These are phyloP conservation scores for Fraxinus dipetala DNA, from an alignment of 305 asterid genomes.

Conservation along the genomic window DNA sequence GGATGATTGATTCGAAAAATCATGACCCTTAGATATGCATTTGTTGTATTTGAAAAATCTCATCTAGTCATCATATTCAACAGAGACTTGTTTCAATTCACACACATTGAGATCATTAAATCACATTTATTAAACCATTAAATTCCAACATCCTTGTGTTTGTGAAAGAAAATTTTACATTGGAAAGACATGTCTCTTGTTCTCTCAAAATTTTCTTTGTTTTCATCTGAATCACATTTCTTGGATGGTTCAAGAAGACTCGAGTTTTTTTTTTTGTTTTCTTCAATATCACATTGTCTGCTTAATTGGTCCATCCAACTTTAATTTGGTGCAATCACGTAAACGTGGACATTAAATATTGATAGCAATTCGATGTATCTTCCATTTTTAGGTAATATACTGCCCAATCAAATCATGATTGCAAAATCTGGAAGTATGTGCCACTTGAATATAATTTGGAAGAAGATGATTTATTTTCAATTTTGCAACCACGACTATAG, in stretches of 20 bases:
- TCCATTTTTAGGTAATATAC: too few species aligned
- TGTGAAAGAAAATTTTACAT: not conserved
- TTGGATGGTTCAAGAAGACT: not conserved
- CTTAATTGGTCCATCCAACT: not conserved
- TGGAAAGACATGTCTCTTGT: not conserved
- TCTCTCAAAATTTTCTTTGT: not conserved
- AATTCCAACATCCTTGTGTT: not conserved
- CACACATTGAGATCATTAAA: not conserved
- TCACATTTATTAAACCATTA: not conserved
- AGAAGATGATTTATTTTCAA: too few species aligned
- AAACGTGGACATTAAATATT: too few species aligned
- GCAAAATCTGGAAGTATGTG: too few species aligned
- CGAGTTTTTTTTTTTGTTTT: too few species aligned
- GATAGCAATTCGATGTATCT: too few species aligned
- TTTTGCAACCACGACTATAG: too few species aligned
- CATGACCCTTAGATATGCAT: not conserved
- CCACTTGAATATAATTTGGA: too few species aligned
- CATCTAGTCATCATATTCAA: too few species aligned
- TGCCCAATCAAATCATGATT: too few species aligned
- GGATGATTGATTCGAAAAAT: too few species aligned
- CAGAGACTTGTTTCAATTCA: not conserved
- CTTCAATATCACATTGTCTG: not conserved
- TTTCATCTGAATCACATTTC: not conserved
- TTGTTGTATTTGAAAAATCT: not conserved
- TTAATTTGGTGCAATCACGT: too few species aligned